Base-by-base conservation (phyloP, 306 rosid genomes). In the Prunus davidiana region DNA sequence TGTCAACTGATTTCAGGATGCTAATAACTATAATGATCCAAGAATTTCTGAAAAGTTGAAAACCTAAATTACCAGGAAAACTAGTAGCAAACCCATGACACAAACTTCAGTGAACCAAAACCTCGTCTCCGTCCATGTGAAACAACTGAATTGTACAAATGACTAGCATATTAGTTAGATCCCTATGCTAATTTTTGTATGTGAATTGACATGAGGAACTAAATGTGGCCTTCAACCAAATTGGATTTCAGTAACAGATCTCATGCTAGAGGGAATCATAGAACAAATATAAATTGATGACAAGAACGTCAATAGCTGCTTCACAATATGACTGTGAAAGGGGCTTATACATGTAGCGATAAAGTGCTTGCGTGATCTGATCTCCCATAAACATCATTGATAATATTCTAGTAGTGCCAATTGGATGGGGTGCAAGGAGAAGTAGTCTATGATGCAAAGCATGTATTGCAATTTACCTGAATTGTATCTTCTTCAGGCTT, bases 401-500 rank as follows among this genome's bases (percentile, higher is more conserved):
- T 20, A 24, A 38, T 10, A 61, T 32, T 54, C 47, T 6, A 34
- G 2, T 55, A 7, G 16, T 13, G 8, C n/a, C 38, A n/a, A 32
- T 32, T 14, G 75, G 24, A 1, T 32, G 27, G 49, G 50, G 19
- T 2, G 50, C 58, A 70, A 19, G 3, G 6, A 0, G 5, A 5
- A 41, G 4, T 28, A 22, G 9, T 24, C 45, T 15, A 43, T 14
- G 52, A 72, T 72, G 22, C 27, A 41, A 19, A 41, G 56, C 7
- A 58, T 1, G 49, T 8, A 63, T 54, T 12, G 65, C 32, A 81
- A 75, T 64, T 76, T 78, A 91, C 97, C 90, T 71, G 89, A 61
- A 64, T 51, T 47, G 88, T 81, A 55, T 90, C 97, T 72, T 80
- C 76, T 63, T 72, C 90, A 43, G 88, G 61, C 46, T 86, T 72